Percentiles rank a stretch among this genome's conserved stretches.
phyloP scores from a whole-genome alignment of 2,329 filamentous ascomycete genomes.

The Arthroderma sp. region DNA sequence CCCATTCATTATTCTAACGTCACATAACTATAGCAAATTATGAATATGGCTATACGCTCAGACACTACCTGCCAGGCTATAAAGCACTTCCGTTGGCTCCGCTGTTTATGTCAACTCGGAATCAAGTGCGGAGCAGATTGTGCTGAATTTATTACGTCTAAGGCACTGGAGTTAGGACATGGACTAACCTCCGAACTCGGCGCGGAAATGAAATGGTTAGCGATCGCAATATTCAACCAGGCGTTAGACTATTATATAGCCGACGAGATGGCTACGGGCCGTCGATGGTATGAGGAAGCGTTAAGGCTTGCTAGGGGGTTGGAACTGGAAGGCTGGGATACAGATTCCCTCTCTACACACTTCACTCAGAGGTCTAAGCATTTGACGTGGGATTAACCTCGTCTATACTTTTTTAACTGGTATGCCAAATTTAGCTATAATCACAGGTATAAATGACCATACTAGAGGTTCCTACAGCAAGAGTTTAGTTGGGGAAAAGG shows the following conservation, averaged over 20 bases:
- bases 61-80: not conserved
- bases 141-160: not conserved
- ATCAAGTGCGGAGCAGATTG: not conserved
- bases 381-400: constrained; percentile 19
- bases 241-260: constrained; percentile 41
- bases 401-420: too few species aligned
- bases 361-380: constrained; percentile 22
- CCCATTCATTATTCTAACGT: not conserved
- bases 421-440: too few species aligned
- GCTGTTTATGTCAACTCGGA: not conserved
- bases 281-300: constrained; percentile 26
- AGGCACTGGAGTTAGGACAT: not conserved
- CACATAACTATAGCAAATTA: not conserved
- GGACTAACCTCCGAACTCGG: too few species aligned
- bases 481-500: too few species aligned
- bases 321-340: constrained; percentile 14
- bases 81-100: not conserved
- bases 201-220: constrained; percentile 35
- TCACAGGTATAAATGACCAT: too few species aligned
- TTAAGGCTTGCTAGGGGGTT: not conserved
- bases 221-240: constrained; percentile 43
- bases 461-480: too few species aligned
- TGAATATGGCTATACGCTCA: not conserved
- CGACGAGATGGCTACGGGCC: constrained; percentile 16
- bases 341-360: constrained; percentile 15